These are phyloP conservation scores for Colletotrichum musae DNA, from an alignment of 2,329 filamentous ascomycete species.

Conservation along the genomic window DNA sequence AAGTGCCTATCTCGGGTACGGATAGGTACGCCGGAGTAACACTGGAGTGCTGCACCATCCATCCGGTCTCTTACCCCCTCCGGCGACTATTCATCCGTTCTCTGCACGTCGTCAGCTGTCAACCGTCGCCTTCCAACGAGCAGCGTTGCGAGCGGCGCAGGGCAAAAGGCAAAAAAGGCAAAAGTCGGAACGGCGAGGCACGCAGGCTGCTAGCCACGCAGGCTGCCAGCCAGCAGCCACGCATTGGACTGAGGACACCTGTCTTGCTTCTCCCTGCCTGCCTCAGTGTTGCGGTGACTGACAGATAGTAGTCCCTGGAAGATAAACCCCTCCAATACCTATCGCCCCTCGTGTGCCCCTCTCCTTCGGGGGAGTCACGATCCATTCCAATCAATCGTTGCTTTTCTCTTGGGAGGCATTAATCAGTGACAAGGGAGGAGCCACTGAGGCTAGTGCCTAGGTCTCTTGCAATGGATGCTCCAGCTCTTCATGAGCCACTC, in stretches of 20 bases:
- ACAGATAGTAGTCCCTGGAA: background rate
- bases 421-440: slow-evolving; percentile 27
- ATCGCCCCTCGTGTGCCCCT: no score
- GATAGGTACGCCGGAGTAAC: slow-evolving; percentile 5
- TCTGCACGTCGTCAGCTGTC: slow-evolving; percentile 2
- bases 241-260: slow-evolving; percentile 14
- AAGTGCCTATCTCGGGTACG: no score
- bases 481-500: slow-evolving; percentile 34
- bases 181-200: slow-evolving; percentile 1
- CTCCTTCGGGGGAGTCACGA: slow-evolving; percentile 12
- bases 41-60: background rate
- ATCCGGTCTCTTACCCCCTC: background rate
- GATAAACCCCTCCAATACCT: no score
- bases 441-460: slow-evolving; percentile 32
- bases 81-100: slow-evolving; percentile 4
- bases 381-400: slow-evolving; percentile 35
- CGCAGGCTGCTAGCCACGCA: no score
- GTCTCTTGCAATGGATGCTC: no score
- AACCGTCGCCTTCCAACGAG: background rate
- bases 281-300: background rate
- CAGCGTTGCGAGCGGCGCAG: no score
- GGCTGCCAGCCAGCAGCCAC: no score
- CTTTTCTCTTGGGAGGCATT: slow-evolving; percentile 12
- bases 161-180: slow-evolving; percentile 12
- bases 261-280: background rate